A percentile compares a stretch with the other conserved stretches of the same genome.
Conservation (phyloP, 106 monocot genomes). For the Gastrodia elata region DNA sequence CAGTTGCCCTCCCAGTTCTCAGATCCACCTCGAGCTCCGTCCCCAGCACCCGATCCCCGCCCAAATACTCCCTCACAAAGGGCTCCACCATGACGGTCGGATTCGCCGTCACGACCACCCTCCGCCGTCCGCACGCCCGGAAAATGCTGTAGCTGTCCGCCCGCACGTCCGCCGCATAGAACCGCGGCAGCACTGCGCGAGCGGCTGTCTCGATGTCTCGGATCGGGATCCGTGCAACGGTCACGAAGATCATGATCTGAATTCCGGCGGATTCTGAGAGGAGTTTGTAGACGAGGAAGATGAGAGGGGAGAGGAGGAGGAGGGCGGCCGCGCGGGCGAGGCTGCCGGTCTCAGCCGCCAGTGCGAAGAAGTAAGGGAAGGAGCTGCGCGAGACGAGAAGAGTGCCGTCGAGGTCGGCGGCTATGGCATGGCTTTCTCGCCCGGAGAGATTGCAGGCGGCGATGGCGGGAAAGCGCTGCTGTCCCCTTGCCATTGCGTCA, state of each 20-base stretch:
- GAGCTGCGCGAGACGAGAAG: slow-evolving; percentile 65
- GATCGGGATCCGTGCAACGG: slow-evolving; percentile 39
- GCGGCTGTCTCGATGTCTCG: slow-evolving; percentile 53
- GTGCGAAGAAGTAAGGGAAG: slow-evolving; percentile 91
- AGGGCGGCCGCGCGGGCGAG: slow-evolving; percentile 52
- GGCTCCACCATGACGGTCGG: slow-evolving; percentile 75
- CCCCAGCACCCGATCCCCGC: slow-evolving; percentile 61
- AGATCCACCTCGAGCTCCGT: slow-evolving; percentile 59
- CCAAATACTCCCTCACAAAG: slow-evolving; percentile 64
- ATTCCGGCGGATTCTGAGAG: slow-evolving; percentile 53
- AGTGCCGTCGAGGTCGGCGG: slow-evolving; percentile 84
- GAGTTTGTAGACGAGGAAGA: slow-evolving; percentile 44
- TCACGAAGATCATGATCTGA: slow-evolving; percentile 57
- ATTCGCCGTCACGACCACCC: slow-evolving; percentile 80
- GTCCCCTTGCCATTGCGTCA: slow-evolving; percentile 2
- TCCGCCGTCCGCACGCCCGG: slow-evolving; percentile 30
- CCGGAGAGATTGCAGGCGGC: slow-evolving; percentile 21
- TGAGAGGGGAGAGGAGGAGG: slow-evolving; percentile 47
- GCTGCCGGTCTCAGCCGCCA: slow-evolving; percentile 75
- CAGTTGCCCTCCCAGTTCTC: slow-evolving; percentile 44
- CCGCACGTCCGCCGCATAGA: slow-evolving; percentile 63
- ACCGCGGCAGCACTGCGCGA: slow-evolving; percentile 67
- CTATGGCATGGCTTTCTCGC: slow-evolving; percentile 28
- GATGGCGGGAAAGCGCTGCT: slow-evolving; percentile 27
- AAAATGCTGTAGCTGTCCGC: slow-evolving; percentile 58